A percentile compares a stretch with the other conserved stretches of the same genome.
phyloP scores from a whole-genome alignment of 331 rosid species.

The Saraca asoca region DNA sequence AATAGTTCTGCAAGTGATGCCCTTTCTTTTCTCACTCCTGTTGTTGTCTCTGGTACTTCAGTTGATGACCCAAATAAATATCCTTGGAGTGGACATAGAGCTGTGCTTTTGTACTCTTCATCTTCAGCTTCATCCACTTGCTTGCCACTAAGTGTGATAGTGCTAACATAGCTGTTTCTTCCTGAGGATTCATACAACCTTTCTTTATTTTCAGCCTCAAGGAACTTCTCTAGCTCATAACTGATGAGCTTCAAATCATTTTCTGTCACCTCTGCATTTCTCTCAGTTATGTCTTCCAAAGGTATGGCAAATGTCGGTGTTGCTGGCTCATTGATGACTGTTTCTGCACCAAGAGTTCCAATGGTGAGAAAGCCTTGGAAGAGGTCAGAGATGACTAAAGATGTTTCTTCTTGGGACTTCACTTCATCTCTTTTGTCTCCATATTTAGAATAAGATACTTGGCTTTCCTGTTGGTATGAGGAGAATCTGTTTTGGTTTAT shows the following conservation, averaged over 20 bases:
- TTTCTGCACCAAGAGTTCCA: constrained; percentile 82
- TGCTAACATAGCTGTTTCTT: constrained; percentile 70
- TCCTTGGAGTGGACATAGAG: constrained; percentile 85
- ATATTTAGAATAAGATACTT: constrained; percentile 36
- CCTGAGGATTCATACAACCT: constrained; percentile 61
- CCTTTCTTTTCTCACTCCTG: constrained; percentile 60
- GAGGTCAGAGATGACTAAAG: constrained; percentile 52
- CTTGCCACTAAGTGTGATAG: constrained; percentile 61
- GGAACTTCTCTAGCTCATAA: constrained; percentile 73
- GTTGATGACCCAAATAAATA: constrained; percentile 74
- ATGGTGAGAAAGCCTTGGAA: constrained; percentile 89
- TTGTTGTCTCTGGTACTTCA: constrained; percentile 54
- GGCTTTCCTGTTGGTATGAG: constrained; percentile 45
- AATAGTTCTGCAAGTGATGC: constrained; percentile 65
- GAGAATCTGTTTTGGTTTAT: constrained; percentile 42
- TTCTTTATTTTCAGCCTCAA: constrained; percentile 67
- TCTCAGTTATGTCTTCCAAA: constrained; percentile 48
- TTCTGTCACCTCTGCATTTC: constrained; percentile 57
- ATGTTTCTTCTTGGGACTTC: constrained; percentile 47
- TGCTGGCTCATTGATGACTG: constrained; percentile 57
- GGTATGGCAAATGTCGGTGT: constrained; percentile 81
- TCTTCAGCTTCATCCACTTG: constrained; percentile 53
- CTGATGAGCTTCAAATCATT: constrained; percentile 71
- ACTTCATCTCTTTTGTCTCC: constrained; percentile 39
- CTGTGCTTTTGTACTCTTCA: constrained; percentile 57